phyloP scores from a whole-genome alignment of 148 eudicot species.

The Fagopyrum homotropicum region DNA sequence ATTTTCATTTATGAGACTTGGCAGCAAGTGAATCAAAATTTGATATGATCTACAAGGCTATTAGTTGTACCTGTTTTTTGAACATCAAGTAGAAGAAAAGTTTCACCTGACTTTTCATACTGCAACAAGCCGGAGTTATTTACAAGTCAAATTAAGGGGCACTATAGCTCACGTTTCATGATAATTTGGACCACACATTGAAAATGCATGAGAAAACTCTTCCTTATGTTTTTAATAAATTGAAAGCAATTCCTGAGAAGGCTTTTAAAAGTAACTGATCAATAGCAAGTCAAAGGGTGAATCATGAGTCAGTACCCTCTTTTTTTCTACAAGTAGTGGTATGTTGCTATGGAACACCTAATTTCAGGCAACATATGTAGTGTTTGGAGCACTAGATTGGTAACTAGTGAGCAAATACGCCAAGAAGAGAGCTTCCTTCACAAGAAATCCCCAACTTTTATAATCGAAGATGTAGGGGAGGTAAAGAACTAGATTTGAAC shows the following conservation, averaged over 20 bases:
- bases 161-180: neutral
- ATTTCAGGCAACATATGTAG: slow-evolving; percentile 8
- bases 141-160: neutral
- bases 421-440: slow-evolving; percentile 4
- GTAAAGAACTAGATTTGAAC: neutral
- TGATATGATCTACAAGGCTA: slow-evolving; percentile 1
- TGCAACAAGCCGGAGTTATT: slow-evolving; percentile 5
- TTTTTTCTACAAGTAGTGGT: slow-evolving; percentile 8
- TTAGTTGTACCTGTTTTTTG: neutral
- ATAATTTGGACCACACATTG: slow-evolving; percentile 3
- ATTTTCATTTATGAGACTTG: neutral
- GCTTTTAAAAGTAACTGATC: slow-evolving; percentile 1
- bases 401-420: neutral
- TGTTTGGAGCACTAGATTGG: neutral
- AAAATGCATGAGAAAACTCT: neutral
- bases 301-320: neutral
- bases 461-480: neutral
- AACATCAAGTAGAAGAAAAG: neutral
- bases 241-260: slow-evolving; percentile 3
- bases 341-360: slow-evolving; percentile 4
- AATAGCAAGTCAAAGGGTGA: slow-evolving; percentile 10
- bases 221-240: too few relatives aligned
- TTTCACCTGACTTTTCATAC: slow-evolving; percentile 7
- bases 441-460: slow-evolving; percentile 2
- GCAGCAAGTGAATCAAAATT: neutral